These are phyloP conservation scores for Trichophyton schoenleinii DNA, from an alignment of 2,329 filamentous ascomycete genomes.

Conservation along the genomic window DNA sequence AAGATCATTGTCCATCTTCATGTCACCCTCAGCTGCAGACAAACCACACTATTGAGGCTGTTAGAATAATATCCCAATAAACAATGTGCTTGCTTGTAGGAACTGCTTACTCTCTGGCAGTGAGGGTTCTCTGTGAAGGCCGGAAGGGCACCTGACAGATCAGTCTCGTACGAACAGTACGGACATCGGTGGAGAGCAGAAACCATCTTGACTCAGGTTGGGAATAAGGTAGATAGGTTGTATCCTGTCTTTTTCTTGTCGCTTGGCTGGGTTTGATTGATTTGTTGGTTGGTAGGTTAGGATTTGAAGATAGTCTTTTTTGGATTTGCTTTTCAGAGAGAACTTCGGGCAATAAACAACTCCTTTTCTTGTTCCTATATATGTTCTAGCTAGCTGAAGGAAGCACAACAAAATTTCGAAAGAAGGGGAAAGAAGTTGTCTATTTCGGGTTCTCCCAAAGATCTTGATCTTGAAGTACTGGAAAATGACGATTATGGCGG, in stretches of 20 bases:
- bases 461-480: neutral
- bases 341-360: conserved; percentile 1
- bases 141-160: conserved; percentile 6
- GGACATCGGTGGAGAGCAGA: conserved; percentile 10
- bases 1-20: conserved; percentile 68
- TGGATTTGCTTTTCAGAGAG: neutral
- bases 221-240: no score
- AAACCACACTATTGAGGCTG: conserved; percentile 27
- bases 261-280: no score
- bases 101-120: conserved; percentile 8
- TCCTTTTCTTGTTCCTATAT: conserved; percentile 4
- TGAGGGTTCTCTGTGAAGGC: conserved; percentile 10
- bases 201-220: conserved; percentile 1
- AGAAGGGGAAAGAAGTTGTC: neutral
- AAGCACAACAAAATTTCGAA: conserved; percentile 1
- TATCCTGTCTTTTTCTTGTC: no score
- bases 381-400: conserved; percentile 2
- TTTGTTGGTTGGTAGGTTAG: neutral
- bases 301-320: neutral
- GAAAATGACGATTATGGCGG: conserved; percentile 1
- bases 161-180: conserved; percentile 11
- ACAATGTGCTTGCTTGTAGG: neutral
- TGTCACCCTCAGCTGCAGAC: conserved; percentile 33
- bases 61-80: neutral
- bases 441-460: neutral